phyloP scores from a whole-genome alignment of 306 rosid genomes.

The Ormosia emarginata region DNA sequence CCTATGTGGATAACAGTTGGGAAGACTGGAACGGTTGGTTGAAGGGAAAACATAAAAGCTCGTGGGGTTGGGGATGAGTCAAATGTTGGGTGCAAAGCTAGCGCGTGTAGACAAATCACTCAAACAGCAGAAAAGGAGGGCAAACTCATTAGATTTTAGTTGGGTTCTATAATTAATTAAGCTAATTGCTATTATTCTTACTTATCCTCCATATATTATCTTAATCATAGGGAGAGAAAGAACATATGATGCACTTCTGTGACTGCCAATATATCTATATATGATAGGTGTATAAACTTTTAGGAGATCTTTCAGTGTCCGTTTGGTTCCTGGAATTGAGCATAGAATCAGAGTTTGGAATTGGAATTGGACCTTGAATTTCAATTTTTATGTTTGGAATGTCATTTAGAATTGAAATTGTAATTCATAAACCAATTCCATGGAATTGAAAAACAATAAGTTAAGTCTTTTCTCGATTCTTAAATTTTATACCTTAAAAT shows the following conservation, averaged over 20 bases:
- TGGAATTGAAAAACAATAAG: too few relatives aligned
- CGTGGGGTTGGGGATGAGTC: neutral
- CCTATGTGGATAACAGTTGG: conserved; percentile 11
- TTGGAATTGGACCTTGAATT: too few relatives aligned
- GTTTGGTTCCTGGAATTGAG: too few relatives aligned
- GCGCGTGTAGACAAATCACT: neutral
- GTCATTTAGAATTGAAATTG: too few relatives aligned
- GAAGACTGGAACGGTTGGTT: neutral
- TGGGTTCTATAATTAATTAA: neutral
- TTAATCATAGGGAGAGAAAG: neutral
- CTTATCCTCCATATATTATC: neutral
- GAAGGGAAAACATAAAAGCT: neutral
- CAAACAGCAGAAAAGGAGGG: neutral
- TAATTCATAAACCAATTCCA: too few relatives aligned
- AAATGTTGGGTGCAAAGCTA: neutral
- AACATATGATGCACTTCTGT: neutral
- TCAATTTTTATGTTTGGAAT: too few relatives aligned
- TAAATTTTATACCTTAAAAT: too few relatives aligned
- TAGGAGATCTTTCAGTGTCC: neutral
- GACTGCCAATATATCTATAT: neutral
- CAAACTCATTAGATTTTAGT: neutral
- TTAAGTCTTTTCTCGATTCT: too few relatives aligned
- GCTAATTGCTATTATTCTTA: neutral
- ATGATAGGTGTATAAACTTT: neutral
- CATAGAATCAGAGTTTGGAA: too few relatives aligned